Evolutionary conservation across 179 eudicot genomes (phyloP), one percentile per base, ranked within the genome.

Genomic region (Sideroxylon spinosum): DNA sequence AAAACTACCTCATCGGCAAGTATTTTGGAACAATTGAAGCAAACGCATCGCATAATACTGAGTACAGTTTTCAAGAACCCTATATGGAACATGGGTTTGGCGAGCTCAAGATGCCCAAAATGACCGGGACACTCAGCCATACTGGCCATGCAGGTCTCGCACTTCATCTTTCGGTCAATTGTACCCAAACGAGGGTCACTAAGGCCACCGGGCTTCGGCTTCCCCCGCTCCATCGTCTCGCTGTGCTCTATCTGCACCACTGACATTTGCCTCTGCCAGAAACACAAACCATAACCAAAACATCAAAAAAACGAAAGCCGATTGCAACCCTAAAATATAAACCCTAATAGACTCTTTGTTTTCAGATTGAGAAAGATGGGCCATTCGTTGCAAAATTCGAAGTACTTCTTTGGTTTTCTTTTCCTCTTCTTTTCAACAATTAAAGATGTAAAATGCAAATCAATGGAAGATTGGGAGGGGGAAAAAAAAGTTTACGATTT

Each of bases 121-220:
- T 97, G 99, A 4, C 99, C 99, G 0, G 99, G 98, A 60, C 99
- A 97, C 76, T 97, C 99, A 0, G 97, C 95, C 99, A 92, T 94
- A 44, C 84, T 94, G 0, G 97, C 98, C 85, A 90, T 91, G 73
- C 99, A 97, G 6, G 99, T 97, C 81, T 97, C 99, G 55, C 99
- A 97, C 89, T 91, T 97, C 84, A 89, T 75, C 81, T 92, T 94
- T 79, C 99, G 75, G 76, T 97, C 99, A 81, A 92, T 92, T 0
- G 98, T 94, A 20, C 99, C 98, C 6, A 97, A 82, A 25, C 95
- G 82, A 20, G 89, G 86, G 82, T 97, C 98, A 19, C 99, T 97
- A 7, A 97, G 86, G 0, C 99, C 99, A 0, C 91, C 96, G 0
- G 89, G 86, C 85, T 97, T 97, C 62, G 97, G 97, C 83, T 92